Percentiles rank a stretch among this genome's conserved stretches.
Conservation (phyloP, 495 filamentous ascomycete species). For the Penicillium diatomitis region DNA sequence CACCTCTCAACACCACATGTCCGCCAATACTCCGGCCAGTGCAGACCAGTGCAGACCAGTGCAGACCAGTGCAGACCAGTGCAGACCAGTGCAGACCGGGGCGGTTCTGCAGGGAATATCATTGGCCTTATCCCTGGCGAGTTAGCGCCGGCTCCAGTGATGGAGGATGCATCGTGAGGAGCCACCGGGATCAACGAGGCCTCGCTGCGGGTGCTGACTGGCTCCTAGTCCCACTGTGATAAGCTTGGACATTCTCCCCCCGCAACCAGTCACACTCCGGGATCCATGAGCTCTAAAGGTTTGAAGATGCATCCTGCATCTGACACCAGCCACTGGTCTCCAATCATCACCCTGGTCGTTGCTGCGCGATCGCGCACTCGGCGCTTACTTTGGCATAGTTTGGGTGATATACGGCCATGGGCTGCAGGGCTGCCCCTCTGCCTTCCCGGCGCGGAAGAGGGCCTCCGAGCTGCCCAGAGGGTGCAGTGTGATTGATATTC, state of each 20-base stretch:
- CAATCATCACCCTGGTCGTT: constrained; percentile 21
- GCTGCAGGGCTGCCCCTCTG: constrained; percentile 15
- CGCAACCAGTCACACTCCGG: constrained; percentile 19
- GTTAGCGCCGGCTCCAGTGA: constrained; percentile 33
- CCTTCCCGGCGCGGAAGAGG: not conserved
- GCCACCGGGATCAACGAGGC: constrained; percentile 1
- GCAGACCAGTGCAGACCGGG: not conserved
- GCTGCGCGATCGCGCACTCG: constrained; percentile 14
- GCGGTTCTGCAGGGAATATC: constrained; percentile 25
- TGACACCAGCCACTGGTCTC: constrained; percentile 3
- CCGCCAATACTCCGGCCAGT: no score
- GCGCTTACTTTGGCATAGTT: constrained; percentile 25
- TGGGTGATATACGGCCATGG: constrained; percentile 15
- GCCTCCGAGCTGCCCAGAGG: not conserved
- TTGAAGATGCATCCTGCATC: constrained; percentile 13
- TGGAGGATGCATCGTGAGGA: constrained; percentile 24
- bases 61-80: not conserved
- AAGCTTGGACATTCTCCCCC: constrained; percentile 25
- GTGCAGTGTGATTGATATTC: constrained; percentile 29
- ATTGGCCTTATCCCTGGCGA: constrained; percentile 28
- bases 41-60: not conserved
- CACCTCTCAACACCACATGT: no score
- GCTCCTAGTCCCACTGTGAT: constrained; percentile 27
- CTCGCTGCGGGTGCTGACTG: constrained; percentile 8
- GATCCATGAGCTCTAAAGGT: constrained; percentile 5